Evolutionary conservation across 2,329 filamentous ascomycete genomes (phyloP).

Genomic region (Epichloe elymi): DNA sequence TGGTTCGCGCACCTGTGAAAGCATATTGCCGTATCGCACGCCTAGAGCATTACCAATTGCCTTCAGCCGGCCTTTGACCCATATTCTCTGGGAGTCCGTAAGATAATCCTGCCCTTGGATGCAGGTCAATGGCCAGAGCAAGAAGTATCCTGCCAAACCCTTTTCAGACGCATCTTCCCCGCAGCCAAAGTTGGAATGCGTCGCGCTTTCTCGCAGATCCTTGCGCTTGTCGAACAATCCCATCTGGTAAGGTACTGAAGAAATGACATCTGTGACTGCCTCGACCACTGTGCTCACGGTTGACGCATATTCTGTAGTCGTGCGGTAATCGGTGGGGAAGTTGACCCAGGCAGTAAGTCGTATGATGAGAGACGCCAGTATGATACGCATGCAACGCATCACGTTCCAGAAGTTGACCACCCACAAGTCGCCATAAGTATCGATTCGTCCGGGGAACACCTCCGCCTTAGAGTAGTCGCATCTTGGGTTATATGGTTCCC

Average conservation of each 20-base stretch:
- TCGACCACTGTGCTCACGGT: conserved; percentile 35
- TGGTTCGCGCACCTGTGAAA: conserved; percentile 31
- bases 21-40: conserved; percentile 41
- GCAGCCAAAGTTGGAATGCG: conserved; percentile 32
- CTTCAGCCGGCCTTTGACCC: conserved; percentile 37
- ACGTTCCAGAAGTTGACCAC: conserved; percentile 43
- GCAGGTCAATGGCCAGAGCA: conserved; percentile 43
- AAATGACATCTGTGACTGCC: conserved; percentile 43
- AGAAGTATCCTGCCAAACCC: conserved; percentile 42
- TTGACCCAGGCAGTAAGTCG: conserved; percentile 47
- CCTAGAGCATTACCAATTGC: conserved; percentile 42
- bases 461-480: conserved; percentile 39
- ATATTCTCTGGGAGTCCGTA: conserved; percentile 42
- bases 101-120: conserved; percentile 42
- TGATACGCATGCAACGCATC: conserved; percentile 36
- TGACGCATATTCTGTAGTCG: conserved; percentile 45
- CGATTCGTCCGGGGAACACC: conserved; percentile 46
- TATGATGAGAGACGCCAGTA: conserved; percentile 39
- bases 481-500: conserved; percentile 38
- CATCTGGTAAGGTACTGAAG: conserved; percentile 45
- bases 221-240: conserved; percentile 39
- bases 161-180: conserved; percentile 37
- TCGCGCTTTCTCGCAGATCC: conserved; percentile 23
- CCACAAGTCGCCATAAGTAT: conserved; percentile 46
- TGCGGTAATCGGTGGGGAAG: conserved; percentile 46